phyloP scores from a whole-genome alignment of 805 yeast genomes.

The Helenozyma baotianmanensis region DNA sequence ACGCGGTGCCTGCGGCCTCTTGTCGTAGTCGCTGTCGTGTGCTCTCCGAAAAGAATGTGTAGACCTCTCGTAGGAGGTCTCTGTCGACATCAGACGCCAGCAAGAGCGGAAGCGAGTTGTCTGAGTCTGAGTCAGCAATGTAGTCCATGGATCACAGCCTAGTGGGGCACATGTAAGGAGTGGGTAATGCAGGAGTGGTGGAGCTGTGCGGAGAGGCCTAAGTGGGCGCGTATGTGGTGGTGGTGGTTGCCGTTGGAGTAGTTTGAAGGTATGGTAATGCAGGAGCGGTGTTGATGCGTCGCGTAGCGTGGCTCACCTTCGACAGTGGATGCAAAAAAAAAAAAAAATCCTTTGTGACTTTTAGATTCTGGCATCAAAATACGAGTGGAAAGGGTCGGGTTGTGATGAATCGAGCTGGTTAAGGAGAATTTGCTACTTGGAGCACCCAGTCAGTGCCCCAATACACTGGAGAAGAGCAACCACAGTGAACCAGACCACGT shows the following conservation, averaged over 20 bases:
- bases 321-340: too few species aligned
- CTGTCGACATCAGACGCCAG: conserved; percentile 10
- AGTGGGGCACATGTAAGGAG: background rate
- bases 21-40: conserved; percentile 9
- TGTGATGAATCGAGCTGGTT: too few species aligned
- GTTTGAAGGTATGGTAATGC: background rate
- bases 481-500: too few species aligned
- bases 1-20: conserved; percentile 8
- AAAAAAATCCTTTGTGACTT: too few species aligned
- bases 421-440: too few species aligned
- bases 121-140: conserved; percentile 17
- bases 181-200: background rate
- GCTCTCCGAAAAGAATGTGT: conserved; percentile 6
- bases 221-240: too few species aligned
- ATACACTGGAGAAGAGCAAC: too few species aligned
- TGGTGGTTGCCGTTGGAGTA: background rate
- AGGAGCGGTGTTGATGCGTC: conserved; percentile 1
- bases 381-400: too few species aligned
- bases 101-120: conserved; percentile 13
- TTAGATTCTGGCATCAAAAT: too few species aligned
- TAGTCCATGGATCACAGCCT: conserved; percentile 8
- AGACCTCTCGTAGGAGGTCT: conserved; percentile 7
- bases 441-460: too few species aligned
- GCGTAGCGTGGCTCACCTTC: too few species aligned
- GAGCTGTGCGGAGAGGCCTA: too few species aligned